A percentile compares a stretch with the other conserved stretches of the same genome.
Conservation (phyloP, 1,284 basidiomycete genomes). For the Chalciporus piperatoides region DNA sequence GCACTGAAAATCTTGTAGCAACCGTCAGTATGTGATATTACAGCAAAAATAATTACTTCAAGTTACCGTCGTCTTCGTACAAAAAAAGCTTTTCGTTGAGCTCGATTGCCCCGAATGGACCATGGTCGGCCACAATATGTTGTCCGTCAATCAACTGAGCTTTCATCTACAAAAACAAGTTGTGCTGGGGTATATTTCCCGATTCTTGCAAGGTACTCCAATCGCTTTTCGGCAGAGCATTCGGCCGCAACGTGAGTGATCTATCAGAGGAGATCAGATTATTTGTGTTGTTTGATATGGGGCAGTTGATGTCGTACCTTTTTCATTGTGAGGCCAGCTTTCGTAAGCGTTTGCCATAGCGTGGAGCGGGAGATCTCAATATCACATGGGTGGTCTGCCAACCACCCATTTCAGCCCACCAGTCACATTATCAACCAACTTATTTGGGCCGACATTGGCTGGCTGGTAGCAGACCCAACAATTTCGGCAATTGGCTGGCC, state of each 20-base stretch:
- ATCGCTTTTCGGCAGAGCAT: conserved; percentile 17
- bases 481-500: too few relatives aligned
- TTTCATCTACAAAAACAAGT: conserved; percentile 18
- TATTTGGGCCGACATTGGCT: too few relatives aligned
- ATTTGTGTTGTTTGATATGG: too few relatives aligned
- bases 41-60: conserved; percentile 1
- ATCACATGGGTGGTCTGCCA: too few relatives aligned
- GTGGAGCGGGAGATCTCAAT: conserved; percentile 14
- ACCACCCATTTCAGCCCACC: too few relatives aligned
- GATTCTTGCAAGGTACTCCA: conserved; percentile 22
- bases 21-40: neutral
- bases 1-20: conserved; percentile 17
- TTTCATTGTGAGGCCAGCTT: conserved; percentile 21
- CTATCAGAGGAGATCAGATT: conserved; percentile 10
- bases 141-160: conserved; percentile 13
- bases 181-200: conserved; percentile 27
- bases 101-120: conserved; percentile 20
- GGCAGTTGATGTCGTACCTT: conserved; percentile 15
- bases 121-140: conserved; percentile 18
- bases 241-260: conserved; percentile 26
- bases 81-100: conserved; percentile 17
- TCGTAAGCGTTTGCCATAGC: conserved; percentile 20
- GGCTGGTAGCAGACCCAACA: too few relatives aligned
- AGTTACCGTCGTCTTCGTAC: conserved; percentile 27
- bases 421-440: too few relatives aligned